Evolutionary conservation across 2,329 filamentous ascomycete genomes (phyloP), one percentile per base, ranked within the genome.

Genomic region (Amauroascus verrucosus): DNA sequence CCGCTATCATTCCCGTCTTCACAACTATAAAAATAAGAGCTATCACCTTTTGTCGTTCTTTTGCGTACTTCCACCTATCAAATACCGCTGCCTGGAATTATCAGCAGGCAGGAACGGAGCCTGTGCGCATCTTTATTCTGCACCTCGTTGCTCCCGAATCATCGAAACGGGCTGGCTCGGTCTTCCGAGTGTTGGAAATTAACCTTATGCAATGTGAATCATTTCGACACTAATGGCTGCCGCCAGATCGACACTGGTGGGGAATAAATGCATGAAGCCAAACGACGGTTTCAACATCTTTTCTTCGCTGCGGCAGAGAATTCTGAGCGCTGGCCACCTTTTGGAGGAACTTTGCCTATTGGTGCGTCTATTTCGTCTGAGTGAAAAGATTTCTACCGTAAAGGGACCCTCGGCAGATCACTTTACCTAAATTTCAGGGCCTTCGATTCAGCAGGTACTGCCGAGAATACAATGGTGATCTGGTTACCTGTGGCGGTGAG

Each of bases 21-120:
- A 20, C 30, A 48, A 35, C n/a, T 37, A 8, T 24, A 35, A 35
- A 48, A 48, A 48, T 48, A 35, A 33, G 45, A 48, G 45, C 45
- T 35, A 26, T 48, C 45, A 48, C 9, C 18, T 48, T 48, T 26
- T 20, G 22, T 48, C 22, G 14, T 1, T 9, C 11, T 14, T 47
- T 33, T 8, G 2, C 14, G 18, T 6, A 32, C 6, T 24, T 18
- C 11, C 26, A 18, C 26, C n/a, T 18, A 13, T 30, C 44, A 13
- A 8, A 47, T 33, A 13, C 24, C 5, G 13, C 16, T 43, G 40
- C 18, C 14, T 14, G 6, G 7, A 41, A 43, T 26, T 43, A 11
- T 43, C 40, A 26, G 26, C 33, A 13, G 33, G 5, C 37, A 20
- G 37, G 16, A 18, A 40, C n/a, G 18, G 16, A 40, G 37, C 37